Evolutionary conservation across 2,329 filamentous ascomycete species (phyloP).

Genomic region (Microthyrium microscopicum): DNA sequence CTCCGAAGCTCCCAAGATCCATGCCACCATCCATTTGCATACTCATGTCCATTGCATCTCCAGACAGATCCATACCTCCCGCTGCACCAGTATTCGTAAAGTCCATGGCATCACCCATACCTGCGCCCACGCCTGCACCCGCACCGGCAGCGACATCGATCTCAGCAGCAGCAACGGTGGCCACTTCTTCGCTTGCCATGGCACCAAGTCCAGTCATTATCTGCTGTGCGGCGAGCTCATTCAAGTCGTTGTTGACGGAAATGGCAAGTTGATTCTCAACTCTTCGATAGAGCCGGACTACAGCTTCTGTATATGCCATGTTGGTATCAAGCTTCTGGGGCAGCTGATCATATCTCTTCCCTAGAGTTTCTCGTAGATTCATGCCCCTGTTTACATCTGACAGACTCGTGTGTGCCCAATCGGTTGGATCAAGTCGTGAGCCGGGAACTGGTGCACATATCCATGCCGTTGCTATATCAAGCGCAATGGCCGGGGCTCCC

Average conservation of each 20-base stretch:
- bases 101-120: constrained; percentile 1
- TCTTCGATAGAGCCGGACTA: constrained; percentile 44
- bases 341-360: constrained; percentile 40
- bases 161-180: constrained; percentile 13
- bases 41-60: constrained; percentile 13
- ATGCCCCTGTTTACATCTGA: constrained; percentile 21
- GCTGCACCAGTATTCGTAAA: constrained; percentile 1
- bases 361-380: constrained; percentile 44
- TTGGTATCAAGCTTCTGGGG: constrained; percentile 38
- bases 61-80: constrained; percentile 4
- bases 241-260: not conserved
- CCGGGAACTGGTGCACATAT: constrained; percentile 44
- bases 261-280: constrained; percentile 46
- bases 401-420: constrained; percentile 14
- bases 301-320: constrained; percentile 43
- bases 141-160: not conserved
- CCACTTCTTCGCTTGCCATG: constrained; percentile 18
- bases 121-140: not conserved
- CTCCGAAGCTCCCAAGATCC: constrained; percentile 14
- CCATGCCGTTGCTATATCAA: constrained; percentile 53
- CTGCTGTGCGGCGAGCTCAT: not conserved
- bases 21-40: constrained; percentile 11
- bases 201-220: constrained; percentile 7
- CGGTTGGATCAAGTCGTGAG: constrained; percentile 17
- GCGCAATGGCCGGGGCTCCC: constrained; percentile 34